Percentiles rank a stretch among this genome's conserved stretches.
These are phyloP conservation scores for Sextonia rubra DNA, from an alignment of 164 flowering plant species.

Conservation along the genomic window DNA sequence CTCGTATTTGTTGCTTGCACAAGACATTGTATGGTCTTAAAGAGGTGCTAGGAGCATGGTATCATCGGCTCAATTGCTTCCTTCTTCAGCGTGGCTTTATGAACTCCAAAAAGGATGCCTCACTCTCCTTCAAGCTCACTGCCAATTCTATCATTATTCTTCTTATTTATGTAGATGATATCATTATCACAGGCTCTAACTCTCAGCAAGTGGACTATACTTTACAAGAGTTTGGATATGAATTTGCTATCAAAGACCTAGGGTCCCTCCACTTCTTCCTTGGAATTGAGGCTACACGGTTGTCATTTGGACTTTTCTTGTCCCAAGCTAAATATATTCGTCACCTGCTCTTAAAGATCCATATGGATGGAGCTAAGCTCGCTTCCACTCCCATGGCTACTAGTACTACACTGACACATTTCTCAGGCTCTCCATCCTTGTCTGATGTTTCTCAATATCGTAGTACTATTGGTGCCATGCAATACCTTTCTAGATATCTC, in stretches of 20 bases:
- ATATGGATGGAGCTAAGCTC: not conserved
- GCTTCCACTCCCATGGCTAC: not conserved
- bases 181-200: not conserved
- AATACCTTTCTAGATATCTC: too few relatives aligned
- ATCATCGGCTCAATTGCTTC: not conserved
- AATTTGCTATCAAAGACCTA: not conserved
- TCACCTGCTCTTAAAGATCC: not conserved
- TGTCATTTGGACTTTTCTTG: not conserved
- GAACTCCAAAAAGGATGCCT: not conserved
- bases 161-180: not conserved
- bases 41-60: constrained; percentile 1
- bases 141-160: not conserved
- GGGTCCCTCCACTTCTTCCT: not conserved
- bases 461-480: too few relatives aligned
- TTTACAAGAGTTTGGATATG: not conserved
- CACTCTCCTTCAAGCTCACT: not conserved
- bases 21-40: not conserved
- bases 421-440: too few relatives aligned
- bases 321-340: not conserved
- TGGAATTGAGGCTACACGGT: not conserved
- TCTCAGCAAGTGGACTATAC: not conserved
- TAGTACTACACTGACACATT: not conserved
- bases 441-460: too few relatives aligned
- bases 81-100: not conserved
- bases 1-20: not conserved